phyloP scores from a whole-genome alignment of 1,284 basidiomycete genomes.

The Neolentinus lepideus region DNA sequence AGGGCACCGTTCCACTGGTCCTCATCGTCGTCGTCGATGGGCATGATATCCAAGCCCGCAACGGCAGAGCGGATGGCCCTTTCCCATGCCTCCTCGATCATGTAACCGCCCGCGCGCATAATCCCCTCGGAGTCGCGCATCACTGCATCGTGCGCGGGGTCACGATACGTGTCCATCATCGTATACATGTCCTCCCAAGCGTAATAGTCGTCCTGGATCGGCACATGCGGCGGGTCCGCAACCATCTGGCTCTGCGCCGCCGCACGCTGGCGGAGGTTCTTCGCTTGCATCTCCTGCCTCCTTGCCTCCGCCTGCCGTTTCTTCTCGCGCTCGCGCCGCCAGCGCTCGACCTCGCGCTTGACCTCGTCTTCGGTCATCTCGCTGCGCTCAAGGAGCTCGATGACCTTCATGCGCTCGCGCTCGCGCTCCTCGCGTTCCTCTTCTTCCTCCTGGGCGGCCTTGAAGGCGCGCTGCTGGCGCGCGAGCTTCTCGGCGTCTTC shows the following conservation, averaged over 20 bases:
- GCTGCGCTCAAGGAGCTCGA: slow-evolving; percentile 73
- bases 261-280: slow-evolving; percentile 48
- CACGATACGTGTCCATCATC: slow-evolving; percentile 52
- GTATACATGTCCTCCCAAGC: slow-evolving; percentile 64
- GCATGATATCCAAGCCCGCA: slow-evolving; percentile 59
- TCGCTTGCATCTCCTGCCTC: slow-evolving; percentile 29
- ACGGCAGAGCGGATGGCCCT: slow-evolving; percentile 75
- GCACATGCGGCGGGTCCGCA: slow-evolving; percentile 71
- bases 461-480: slow-evolving; percentile 63
- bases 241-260: slow-evolving; percentile 51
- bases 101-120: slow-evolving; percentile 82
- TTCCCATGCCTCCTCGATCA: slow-evolving; percentile 81
- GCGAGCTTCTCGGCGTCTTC: slow-evolving; percentile 70
- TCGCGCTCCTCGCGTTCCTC: slow-evolving; percentile 74
- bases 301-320: slow-evolving; percentile 25
- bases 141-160: slow-evolving; percentile 68
- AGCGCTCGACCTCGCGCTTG: slow-evolving; percentile 57
- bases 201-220: slow-evolving; percentile 69
- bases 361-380: slow-evolving; percentile 62
- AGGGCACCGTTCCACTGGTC: background rate
- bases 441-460: slow-evolving; percentile 64
- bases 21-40: slow-evolving; percentile 12
- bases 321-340: slow-evolving; percentile 50
- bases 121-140: slow-evolving; percentile 72
- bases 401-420: slow-evolving; percentile 65